Conservation (phyloP, 1,139 yeast species). For the Taphrina deformans region DNA sequence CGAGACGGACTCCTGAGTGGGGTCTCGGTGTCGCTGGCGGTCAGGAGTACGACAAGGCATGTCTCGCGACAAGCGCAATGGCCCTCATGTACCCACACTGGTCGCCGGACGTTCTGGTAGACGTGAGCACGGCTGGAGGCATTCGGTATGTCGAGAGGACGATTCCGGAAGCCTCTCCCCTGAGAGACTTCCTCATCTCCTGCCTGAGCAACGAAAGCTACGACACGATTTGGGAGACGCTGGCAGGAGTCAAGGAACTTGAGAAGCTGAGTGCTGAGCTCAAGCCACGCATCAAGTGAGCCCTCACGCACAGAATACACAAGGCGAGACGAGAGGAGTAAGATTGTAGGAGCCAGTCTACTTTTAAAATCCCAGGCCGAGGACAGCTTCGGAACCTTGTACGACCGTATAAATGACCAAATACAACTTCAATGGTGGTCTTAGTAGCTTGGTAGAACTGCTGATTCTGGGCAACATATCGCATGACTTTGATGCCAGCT, state of each 20-base stretch:
- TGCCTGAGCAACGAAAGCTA: background rate
- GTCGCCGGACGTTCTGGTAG: background rate
- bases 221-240: background rate
- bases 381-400: too few species aligned
- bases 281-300: background rate
- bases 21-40: slow-evolving; percentile 10
- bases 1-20: background rate
- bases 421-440: background rate
- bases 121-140: background rate
- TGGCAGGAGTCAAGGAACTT: background rate
- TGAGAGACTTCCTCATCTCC: background rate
- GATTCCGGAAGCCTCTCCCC: background rate
- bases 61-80: background rate
- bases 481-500: too few species aligned
- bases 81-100: slow-evolving; percentile 13
- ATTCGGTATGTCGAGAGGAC: background rate
- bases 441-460: background rate
- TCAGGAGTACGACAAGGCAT: slow-evolving; percentile 3
- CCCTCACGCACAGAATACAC: too few species aligned
- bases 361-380: too few species aligned
- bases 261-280: background rate
- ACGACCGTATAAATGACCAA: too few species aligned
- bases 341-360: too few species aligned
- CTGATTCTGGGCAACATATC: background rate
- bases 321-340: too few species aligned